Percentiles rank a stretch among this genome's conserved stretches.
Evolutionary conservation across 2,329 filamentous ascomycete species (phyloP).

Genomic region (Fusarium setosum): DNA sequence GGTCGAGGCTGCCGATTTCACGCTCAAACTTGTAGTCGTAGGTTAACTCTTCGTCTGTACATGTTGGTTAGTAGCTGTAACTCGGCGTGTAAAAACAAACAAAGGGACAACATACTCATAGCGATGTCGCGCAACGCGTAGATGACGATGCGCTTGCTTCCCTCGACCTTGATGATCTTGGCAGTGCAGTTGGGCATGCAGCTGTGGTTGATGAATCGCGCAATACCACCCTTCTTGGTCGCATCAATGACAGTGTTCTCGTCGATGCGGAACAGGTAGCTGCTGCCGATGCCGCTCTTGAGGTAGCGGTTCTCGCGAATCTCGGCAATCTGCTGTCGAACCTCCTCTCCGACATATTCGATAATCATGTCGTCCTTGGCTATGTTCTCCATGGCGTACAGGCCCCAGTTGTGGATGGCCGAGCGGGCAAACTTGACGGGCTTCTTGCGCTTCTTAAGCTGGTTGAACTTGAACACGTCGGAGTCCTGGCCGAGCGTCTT

Average conservation of each 20-base stretch:
- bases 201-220: conserved; percentile 98
- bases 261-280: conserved; percentile 97
- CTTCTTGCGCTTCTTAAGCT: conserved; percentile 99
- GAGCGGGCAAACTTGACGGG: conserved; percentile 97
- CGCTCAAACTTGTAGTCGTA: conserved; percentile 99
- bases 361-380: conserved; percentile 99
- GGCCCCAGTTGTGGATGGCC: conserved; percentile 98
- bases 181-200: conserved; percentile 99
- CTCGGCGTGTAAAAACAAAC: neutral
- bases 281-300: conserved; percentile 96
- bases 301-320: conserved; percentile 92
- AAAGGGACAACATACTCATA: conserved; percentile 76
- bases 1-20: conserved; percentile 92
- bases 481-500: conserved; percentile 85
- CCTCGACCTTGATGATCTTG: conserved; percentile 99
- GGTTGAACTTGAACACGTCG: conserved; percentile 96
- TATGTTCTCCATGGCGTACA: conserved; percentile 98
- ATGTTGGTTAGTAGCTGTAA: conserved; percentile 29
- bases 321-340: conserved; percentile 97
- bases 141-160: conserved; percentile 98
- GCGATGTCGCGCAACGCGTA: conserved; percentile 96
- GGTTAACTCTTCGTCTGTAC: conserved; percentile 93
- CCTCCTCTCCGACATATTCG: conserved; percentile 98
- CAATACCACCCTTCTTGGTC: conserved; percentile 98
- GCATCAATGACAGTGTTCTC: conserved; percentile 98